Evolutionary conservation across 495 filamentous ascomycete genomes (phyloP), one percentile per base, ranked within the genome.

Genomic region (Melanomma pulvis-pyrius): DNA sequence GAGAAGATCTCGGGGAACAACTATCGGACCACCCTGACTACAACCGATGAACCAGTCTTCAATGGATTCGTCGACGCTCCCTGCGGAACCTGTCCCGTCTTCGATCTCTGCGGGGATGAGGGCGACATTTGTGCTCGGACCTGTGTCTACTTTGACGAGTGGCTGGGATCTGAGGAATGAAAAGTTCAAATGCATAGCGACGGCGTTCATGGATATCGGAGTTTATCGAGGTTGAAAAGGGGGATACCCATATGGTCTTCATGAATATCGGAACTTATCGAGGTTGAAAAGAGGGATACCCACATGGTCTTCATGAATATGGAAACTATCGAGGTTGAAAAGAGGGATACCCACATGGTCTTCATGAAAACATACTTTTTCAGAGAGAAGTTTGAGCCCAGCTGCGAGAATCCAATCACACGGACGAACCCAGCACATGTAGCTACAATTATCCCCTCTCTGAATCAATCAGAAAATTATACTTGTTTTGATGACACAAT

Each of bases 11-110:
- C 63, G 0, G 71, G 61, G 50, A 68, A 25, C 2, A 59, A 34
- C 21, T 73, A 71, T 48, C 57, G 67, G 8, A 55, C 50, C 17
- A 54, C 59, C 17, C 24, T 47, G 17, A 46, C 25, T 8, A 30
- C 56, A 2, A 41, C 26, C 26, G 62, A 57, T 15, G 49, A 25
- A 82, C 50, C 46, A 26, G 60, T 54, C 60, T 55, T 26, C 25
- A 88, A 89, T 70, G 92, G 90, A 24, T 86, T 96, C 72, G 94
- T 89, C 0, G 92, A 97, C 70, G 87, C 87, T 2, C 94, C 94
- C 8, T 98, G 94, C 80, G 93, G 92, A 17, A 81, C 85, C 65
- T 98, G 94, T 74, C 94, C 96, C 0, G 94, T 97, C n/a, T 96
- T 97, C 78, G 86, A 89, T 41, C 80, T 97, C 21, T 98, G 94